phyloP scores from a whole-genome alignment of 148 eudicot genomes.

The Agrostemma githago region DNA sequence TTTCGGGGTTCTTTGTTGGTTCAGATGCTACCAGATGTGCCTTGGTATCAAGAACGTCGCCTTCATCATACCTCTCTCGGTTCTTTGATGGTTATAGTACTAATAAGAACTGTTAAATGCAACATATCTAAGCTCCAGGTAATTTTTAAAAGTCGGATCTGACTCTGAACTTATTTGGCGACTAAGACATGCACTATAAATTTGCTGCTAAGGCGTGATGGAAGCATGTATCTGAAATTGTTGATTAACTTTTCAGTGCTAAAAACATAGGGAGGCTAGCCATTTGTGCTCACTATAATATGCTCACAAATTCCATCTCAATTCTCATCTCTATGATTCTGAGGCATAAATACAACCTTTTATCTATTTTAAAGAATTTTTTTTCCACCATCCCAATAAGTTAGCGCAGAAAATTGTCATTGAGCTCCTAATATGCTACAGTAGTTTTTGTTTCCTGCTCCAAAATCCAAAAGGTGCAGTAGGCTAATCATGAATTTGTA shows the following conservation, averaged over 20 bases:
- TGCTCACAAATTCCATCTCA: background rate
- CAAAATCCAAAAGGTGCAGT: too few species aligned
- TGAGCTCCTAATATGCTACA: background rate
- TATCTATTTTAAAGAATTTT: background rate
- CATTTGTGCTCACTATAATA: background rate
- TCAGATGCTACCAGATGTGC: conserved; percentile 77
- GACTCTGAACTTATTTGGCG: background rate
- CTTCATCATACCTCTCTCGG: conserved; percentile 87
- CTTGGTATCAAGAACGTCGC: conserved; percentile 88
- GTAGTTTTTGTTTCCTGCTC: too few species aligned
- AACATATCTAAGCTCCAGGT: conserved; percentile 87
- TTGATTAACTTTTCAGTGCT: too few species aligned
- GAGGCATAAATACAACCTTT: background rate
- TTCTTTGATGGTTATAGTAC: conserved; percentile 78
- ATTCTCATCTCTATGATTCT: background rate
- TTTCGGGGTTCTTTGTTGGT: conserved; percentile 11
- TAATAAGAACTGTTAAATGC: conserved; percentile 87
- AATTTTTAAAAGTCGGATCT: conserved; percentile 12
- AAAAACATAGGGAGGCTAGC: background rate
- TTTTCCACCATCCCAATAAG: background rate
- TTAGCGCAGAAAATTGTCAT: background rate
- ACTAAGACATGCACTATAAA: background rate
- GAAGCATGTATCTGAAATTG: background rate
- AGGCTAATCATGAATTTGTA: too few species aligned
- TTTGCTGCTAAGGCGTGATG: too few species aligned